Base-by-base conservation (phyloP, 108 stramenopile genomes). In the Cyclotella kingstonii region DNA sequence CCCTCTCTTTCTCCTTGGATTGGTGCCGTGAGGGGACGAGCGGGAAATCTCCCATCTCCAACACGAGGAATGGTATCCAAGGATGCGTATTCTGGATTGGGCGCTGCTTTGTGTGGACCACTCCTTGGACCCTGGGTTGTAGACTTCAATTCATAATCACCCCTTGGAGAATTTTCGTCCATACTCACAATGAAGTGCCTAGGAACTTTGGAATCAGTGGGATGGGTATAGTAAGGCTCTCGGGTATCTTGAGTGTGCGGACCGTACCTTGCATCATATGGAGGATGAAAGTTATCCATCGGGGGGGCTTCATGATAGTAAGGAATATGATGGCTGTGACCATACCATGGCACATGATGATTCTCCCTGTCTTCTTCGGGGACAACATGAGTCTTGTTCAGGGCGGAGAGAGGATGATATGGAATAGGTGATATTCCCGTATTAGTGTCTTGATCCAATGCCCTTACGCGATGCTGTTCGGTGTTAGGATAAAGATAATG, bases 131-230 rank as follows among this genome's bases (percentile, higher is more conserved):
- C n/a, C n/a, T n/a, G n/a, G n/a, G n/a, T n/a, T n/a, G n/a, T n/a
- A n/a, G n/a, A n/a, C n/a, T n/a, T n/a, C n/a, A n/a, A n/a, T n/a
- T 9, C 35, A 21, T 54, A 54, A 3, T 54, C 53, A 7, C 35
- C 33, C 18, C 53, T 15, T 5, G 53, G 53, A 3, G 25, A 28
- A 27, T 54, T 54, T 38, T 54, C 53, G 21, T 54, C 53, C 53
- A 54, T 54, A 34, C 53, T 54, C 1, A 54, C 53, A 28, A 29
- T 51, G 19, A 6, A 51, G 10, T 26, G 49, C 49, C 22, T 15
- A 54, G 36, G 36, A 36, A 7, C 36, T 7, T 36, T 36, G 36
- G 36, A 11, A 36, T 7, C 36, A 11, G 7, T 9, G 11, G 36
- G 36, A 9, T 7, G 7, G 18, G 22, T 19, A 19, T 10, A n/a